Percentiles rank a stretch among this genome's conserved stretches.
phyloP scores from a whole-genome alignment of 2,329 filamentous ascomycete species.

The Talaromyces verruculosus region DNA sequence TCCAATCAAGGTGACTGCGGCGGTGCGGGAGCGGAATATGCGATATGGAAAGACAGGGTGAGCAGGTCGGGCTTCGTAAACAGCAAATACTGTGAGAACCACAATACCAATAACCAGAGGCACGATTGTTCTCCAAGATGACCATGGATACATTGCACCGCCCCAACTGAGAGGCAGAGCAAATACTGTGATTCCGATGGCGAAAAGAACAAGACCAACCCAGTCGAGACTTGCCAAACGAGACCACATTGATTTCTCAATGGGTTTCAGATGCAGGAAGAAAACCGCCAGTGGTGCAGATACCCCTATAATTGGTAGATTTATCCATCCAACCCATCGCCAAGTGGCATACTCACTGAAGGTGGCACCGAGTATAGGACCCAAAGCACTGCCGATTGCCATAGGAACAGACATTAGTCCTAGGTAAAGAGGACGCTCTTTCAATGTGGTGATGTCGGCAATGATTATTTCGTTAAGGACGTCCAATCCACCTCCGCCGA shows the following conservation, averaged over 20 bases:
- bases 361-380: constrained; percentile 45
- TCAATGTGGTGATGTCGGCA: constrained; percentile 48
- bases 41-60: constrained; percentile 44
- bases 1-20: constrained; percentile 30
- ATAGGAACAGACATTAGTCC: constrained; percentile 27
- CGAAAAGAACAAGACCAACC: constrained; percentile 31
- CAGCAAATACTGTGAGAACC: constrained; percentile 27
- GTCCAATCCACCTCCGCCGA: constrained; percentile 49
- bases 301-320: constrained; percentile 30
- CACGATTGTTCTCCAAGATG: constrained; percentile 30
- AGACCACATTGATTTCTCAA: constrained; percentile 49
- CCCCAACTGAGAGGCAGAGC: constrained; percentile 35
- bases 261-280: constrained; percentile 41
- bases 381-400: constrained; percentile 46
- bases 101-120: constrained; percentile 31
- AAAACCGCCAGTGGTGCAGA: constrained; percentile 28
- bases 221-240: constrained; percentile 30
- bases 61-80: constrained; percentile 22
- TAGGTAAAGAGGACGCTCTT: constrained; percentile 33
- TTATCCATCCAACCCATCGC: constrained; percentile 38
- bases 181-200: constrained; percentile 29
- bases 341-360: constrained; percentile 30
- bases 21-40: constrained; percentile 49
- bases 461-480: constrained; percentile 48
- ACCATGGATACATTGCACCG: constrained; percentile 33